Base-by-base conservation (phyloP, 768 basidiomycete genomes). In the Suillus sp. region DNA sequence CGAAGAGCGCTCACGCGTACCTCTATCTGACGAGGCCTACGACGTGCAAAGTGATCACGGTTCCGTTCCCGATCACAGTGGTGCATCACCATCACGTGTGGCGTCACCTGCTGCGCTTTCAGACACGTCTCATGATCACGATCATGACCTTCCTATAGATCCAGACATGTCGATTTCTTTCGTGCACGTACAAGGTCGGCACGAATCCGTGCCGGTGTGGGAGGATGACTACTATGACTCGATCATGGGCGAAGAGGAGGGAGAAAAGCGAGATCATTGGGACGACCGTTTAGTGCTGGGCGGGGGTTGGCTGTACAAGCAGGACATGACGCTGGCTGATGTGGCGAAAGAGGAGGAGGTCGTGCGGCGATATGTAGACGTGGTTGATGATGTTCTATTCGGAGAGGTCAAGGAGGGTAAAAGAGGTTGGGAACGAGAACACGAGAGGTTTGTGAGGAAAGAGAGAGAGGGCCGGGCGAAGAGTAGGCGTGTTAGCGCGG, bases 341-440 rank as follows among this genome's bases (percentile, higher is more conserved):
- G 74, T 94, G 62, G 71, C 43, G 66, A 84, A 80, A 71, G 91
- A 93, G 72, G 77, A 83, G 66, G 74, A 73, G 1, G 81, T 84
- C 5, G 83, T 95, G 3, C 72, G 74, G 42, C 72, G 77, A 55
- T 95, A 94, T 72, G 71, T 93, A 63, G 86, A 92, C 65, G 80
- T 87, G n/a, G 92, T 93, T 3, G 93, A 94, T 68, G 85, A 88
- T 63, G 88, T 90, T 3, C 71, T 95, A 16, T 95, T 95, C 63
- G 84, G 85, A 8, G 86, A 87, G 1, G 79, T 77, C 60, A 82
- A 79, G 68, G 79, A 78, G 14, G 77, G 77, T 6, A 78, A 77
- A 65, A 72, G 82, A 43, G 84, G 84, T 0, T 85, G 83, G 83
- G 75, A 79, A 63, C 71, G 78, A 34, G 80, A 80, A 69, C 74